Percentiles rank a stretch among this genome's conserved stretches.
Conservation (phyloP, 345 rosid species). For the Eucalyptus leucophloia region DNA sequence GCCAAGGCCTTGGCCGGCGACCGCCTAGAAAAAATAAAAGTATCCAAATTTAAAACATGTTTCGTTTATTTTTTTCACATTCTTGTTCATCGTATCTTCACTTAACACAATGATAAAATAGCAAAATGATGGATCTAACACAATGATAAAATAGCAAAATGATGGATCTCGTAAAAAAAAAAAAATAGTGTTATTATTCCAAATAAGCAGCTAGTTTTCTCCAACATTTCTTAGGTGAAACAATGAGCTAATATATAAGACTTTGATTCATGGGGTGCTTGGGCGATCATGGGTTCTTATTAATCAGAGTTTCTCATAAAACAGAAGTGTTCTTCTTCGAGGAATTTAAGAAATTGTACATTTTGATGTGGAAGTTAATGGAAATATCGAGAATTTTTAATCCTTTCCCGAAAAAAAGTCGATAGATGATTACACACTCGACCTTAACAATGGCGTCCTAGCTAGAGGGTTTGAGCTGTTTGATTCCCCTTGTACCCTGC, state of each 20-base stretch:
- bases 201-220: neutral
- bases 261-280: neutral
- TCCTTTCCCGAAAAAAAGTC: too few relatives aligned
- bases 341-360: neutral
- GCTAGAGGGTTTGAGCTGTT: neutral
- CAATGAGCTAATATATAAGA: neutral
- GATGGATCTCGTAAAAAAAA: neutral
- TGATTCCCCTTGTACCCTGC: neutral
- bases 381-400: neutral
- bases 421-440: neutral
- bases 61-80: too few relatives aligned
- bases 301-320: neutral
- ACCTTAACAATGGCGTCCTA: neutral
- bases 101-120: neutral
- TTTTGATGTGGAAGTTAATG: neutral
- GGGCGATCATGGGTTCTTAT: accelerated
- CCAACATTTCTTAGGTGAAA: neutral
- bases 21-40: too few relatives aligned
- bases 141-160: neutral
- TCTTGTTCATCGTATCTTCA: neutral
- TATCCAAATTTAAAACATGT: too few relatives aligned
- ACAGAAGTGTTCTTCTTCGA: neutral
- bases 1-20: too few relatives aligned
- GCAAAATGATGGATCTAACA: neutral
- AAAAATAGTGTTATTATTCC: neutral